These are phyloP conservation scores for Annulohypoxylon nitens DNA, from an alignment of 495 filamentous ascomycete genomes.

Conservation along the genomic window DNA sequence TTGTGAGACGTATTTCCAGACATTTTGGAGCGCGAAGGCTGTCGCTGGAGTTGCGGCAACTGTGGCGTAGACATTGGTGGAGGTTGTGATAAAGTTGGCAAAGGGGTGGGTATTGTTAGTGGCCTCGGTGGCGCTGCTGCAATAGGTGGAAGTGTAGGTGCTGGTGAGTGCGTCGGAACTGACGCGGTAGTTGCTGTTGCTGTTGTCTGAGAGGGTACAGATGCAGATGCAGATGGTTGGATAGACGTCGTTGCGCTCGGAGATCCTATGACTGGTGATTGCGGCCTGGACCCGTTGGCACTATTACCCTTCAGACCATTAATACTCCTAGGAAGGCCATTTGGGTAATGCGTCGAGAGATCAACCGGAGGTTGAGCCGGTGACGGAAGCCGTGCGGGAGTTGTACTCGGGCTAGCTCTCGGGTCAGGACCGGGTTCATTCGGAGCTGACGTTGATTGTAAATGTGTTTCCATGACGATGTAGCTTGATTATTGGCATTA, in stretches of 20 bases:
- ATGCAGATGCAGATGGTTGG: conserved; percentile 7
- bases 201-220: conserved; percentile 4
- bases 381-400: conserved; percentile 14
- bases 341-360: conserved; percentile 31
- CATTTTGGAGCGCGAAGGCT: conserved; percentile 16
- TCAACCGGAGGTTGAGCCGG: conserved; percentile 20
- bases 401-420: not conserved
- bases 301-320: conserved; percentile 35
- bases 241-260: conserved; percentile 23
- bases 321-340: conserved; percentile 42
- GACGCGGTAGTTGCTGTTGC: not conserved
- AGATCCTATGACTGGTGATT: conserved; percentile 7
- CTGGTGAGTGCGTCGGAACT: not conserved
- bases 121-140: conserved; percentile 19
- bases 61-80: not conserved
- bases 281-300: conserved; percentile 11
- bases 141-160: conserved; percentile 7
- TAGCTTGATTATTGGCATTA: conserved; percentile 23
- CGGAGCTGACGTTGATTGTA: conserved; percentile 18
- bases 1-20: conserved; percentile 38
- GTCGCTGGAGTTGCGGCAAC: not conserved
- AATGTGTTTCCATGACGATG: conserved; percentile 38
- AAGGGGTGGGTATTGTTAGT: conserved; percentile 23
- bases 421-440: conserved; percentile 4
- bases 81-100: conserved; percentile 20